Evolutionary conservation across 495 filamentous ascomycete genomes (phyloP).

Genomic region (Lepidopterella palustris): DNA sequence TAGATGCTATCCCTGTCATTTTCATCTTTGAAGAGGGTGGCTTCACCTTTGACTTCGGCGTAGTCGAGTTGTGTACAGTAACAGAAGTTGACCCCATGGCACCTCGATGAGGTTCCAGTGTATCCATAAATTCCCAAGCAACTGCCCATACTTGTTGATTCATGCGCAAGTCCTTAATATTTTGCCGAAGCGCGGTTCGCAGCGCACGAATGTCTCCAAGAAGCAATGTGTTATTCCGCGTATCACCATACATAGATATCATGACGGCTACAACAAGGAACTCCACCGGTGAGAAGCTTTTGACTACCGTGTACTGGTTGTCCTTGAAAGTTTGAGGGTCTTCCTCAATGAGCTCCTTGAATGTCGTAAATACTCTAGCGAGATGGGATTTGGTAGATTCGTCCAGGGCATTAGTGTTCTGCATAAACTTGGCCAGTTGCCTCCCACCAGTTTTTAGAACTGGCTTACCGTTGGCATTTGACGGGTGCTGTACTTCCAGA

Average conservation of each 20-base stretch:
- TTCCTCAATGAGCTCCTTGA: conserved; percentile 17
- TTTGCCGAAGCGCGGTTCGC: conserved; percentile 34
- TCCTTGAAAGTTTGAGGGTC: conserved; percentile 29
- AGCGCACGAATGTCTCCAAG: conserved; percentile 40
- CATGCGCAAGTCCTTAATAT: conserved; percentile 38
- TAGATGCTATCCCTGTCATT: too few relatives aligned
- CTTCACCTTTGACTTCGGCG: too few relatives aligned
- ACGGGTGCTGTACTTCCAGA: conserved; percentile 25
- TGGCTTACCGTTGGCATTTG: conserved; percentile 18
- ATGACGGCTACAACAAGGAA: conserved; percentile 40
- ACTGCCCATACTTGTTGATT: conserved; percentile 39
- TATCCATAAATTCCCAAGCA: conserved; percentile 37
- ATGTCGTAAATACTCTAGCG: conserved; percentile 21
- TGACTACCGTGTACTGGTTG: conserved; percentile 27
- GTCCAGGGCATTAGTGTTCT: conserved; percentile 17
- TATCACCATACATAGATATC: conserved; percentile 38
- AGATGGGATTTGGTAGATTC: conserved; percentile 19
- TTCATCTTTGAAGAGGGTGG: too few relatives aligned
- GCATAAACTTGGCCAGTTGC: conserved; percentile 11
- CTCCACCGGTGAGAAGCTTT: conserved; percentile 44
- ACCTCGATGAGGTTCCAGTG: conserved; percentile 26
- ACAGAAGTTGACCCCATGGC: conserved; percentile 5
- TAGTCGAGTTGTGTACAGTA: too few relatives aligned
- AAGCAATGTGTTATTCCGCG: conserved; percentile 35
- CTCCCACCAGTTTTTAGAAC: conserved; percentile 12